A percentile compares a stretch with the other conserved stretches of the same genome.
These are phyloP conservation scores for Diversispora epigaea DNA, from an alignment of 192 early-diverging fungal species.

Conservation along the genomic window DNA sequence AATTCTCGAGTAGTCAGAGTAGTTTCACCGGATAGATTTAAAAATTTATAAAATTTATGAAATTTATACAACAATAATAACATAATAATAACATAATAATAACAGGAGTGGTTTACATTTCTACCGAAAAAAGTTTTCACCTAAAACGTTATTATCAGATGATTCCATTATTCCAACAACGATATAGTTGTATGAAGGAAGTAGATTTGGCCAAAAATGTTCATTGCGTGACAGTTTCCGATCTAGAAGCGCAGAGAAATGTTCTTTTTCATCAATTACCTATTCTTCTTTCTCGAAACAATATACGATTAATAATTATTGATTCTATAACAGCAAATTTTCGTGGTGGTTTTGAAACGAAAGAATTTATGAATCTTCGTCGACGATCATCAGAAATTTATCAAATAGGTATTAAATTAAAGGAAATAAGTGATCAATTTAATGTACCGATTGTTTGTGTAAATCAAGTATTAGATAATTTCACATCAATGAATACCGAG, in stretches of 20 bases:
- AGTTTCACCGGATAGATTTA: too few relatives aligned
- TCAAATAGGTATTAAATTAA: slow-evolving; percentile 61
- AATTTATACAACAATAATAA: too few relatives aligned
- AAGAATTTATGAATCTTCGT: slow-evolving; percentile 21
- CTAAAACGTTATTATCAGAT: slow-evolving; percentile 58
- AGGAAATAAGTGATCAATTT: slow-evolving; percentile 61
- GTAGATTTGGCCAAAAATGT: slow-evolving; percentile 46
- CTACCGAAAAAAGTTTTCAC: slow-evolving; percentile 70
- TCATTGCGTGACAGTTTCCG: slow-evolving; percentile 66
- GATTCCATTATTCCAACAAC: slow-evolving; percentile 27
- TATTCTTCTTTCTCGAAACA: slow-evolving; percentile 50
- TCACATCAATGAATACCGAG: slow-evolving; percentile 15
- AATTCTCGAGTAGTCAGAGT: background rate
- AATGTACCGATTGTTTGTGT: slow-evolving; percentile 70
- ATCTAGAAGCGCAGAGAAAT: slow-evolving; percentile 71
- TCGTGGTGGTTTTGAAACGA: slow-evolving; percentile 45
- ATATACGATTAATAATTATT: slow-evolving; percentile 73
- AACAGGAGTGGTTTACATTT: slow-evolving; percentile 62
- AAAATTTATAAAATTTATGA: too few relatives aligned
- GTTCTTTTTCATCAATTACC: slow-evolving; percentile 74
- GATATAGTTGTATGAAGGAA: slow-evolving; percentile 32
- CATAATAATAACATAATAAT: too few relatives aligned
- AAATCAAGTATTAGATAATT: slow-evolving; percentile 76
- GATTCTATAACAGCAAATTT: slow-evolving; percentile 85
- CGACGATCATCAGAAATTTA: slow-evolving; percentile 54